Percentiles rank a stretch among this genome's conserved stretches.
Evolutionary conservation across 208 protist genomes (phyloP).

Genomic region (Strigomonas culicis): DNA sequence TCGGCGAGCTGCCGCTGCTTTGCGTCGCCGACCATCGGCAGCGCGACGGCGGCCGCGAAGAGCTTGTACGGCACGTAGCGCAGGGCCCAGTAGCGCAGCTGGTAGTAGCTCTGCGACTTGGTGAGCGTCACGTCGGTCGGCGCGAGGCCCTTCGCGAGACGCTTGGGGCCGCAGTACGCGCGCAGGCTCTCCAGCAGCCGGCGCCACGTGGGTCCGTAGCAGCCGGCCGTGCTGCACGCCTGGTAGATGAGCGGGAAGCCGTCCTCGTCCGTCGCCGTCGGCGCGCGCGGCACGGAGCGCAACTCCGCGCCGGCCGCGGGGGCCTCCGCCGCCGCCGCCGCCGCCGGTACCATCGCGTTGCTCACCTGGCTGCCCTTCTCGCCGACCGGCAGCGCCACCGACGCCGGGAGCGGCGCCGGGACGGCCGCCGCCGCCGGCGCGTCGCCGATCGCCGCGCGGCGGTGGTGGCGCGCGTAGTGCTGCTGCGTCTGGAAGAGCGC

Average conservation of each 20-base stretch:
- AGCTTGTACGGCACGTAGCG: constrained; percentile 62
- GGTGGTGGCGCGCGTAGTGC: constrained; percentile 21
- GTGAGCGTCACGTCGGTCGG: constrained; percentile 38
- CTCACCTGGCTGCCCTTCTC: not conserved
- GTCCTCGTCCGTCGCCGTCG: constrained; percentile 16
- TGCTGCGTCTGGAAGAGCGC: constrained; percentile 71
- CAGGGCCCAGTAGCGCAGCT: constrained; percentile 37
- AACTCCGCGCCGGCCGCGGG: not conserved
- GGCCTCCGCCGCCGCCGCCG: constrained; percentile 5
- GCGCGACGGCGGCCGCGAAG: constrained; percentile 25
- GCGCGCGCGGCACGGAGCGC: constrained; percentile 7
- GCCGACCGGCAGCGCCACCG: constrained; percentile 11
- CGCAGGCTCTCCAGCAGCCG: constrained; percentile 23
- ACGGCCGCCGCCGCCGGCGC: not conserved
- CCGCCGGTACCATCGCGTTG: not conserved
- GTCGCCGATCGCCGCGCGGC: not conserved
- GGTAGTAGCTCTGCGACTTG: constrained; percentile 33
- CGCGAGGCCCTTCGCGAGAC: constrained; percentile 17
- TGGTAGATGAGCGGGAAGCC: constrained; percentile 67
- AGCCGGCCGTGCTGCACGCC: constrained; percentile 36
- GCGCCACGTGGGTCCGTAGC: constrained; percentile 53
- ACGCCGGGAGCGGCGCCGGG: not conserved
- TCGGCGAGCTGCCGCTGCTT: constrained; percentile 41
- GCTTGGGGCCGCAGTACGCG: constrained; percentile 50
- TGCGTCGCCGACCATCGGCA: constrained; percentile 49